These are phyloP conservation scores for Chaetomiaceae sp. DNA, from an alignment of 2,329 filamentous ascomycete genomes.

Conservation along the genomic window DNA sequence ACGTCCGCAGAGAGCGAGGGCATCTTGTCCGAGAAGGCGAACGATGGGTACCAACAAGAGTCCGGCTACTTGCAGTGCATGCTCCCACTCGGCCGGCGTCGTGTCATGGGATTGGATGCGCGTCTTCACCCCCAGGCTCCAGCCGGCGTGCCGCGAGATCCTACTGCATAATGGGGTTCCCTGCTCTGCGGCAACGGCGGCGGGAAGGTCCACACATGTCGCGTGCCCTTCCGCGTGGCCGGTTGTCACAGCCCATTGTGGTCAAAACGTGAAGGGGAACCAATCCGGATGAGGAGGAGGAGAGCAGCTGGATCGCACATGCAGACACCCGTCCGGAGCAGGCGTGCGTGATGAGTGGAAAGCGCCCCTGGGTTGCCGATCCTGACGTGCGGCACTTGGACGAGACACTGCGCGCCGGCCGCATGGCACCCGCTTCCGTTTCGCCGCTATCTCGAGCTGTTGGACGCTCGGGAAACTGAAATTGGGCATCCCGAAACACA, in stretches of 20 bases:
- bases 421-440: not conserved
- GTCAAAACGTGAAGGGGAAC: not conserved
- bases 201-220: not conserved
- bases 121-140: not conserved
- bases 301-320: slow-evolving; percentile 10
- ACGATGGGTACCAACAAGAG: not conserved
- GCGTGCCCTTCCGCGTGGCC: not conserved
- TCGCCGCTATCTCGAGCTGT: not conserved
- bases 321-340: not conserved
- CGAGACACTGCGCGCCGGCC: not conserved
- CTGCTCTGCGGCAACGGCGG: not conserved
- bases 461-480: not conserved
- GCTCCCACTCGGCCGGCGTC: not conserved
- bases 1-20: not conserved
- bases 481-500: not conserved
- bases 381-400: not conserved
- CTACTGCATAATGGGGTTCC: not conserved
- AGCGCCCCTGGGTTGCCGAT: not conserved
- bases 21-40: not conserved
- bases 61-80: slow-evolving; percentile 9
- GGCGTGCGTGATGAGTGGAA: not conserved
- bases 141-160: too few species aligned
- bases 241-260: not conserved
- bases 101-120: not conserved
- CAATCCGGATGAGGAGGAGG: not conserved